Base-by-base conservation (phyloP, 140 eudicot genomes). In the Ambrosia hybrid region DNA sequence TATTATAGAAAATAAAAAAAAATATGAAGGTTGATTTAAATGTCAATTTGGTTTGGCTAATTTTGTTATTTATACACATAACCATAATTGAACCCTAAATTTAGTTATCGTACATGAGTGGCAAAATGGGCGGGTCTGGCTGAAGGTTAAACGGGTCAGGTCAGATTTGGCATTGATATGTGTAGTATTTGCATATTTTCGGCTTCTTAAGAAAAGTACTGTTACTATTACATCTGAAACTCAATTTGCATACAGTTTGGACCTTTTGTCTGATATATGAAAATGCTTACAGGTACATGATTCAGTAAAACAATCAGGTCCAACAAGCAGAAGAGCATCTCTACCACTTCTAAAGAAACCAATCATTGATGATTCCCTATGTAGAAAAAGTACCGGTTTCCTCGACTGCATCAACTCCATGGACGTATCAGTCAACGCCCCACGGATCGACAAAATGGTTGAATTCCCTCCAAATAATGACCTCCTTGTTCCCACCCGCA, bases 351-450 rank as follows among this genome's bases (percentile, higher is more conserved):
- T 77, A 74, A 75, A 57, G 51, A 87, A 82, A 67, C 51, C 77
- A 41, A 45, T 56, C 36, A 55, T 56, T 9, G 81, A 65, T 51
- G 87, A 73, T 14, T 72, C 78, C 21, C 71, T 77, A 5, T 75
- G 58, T 72, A 83, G 80, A 73, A 82, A 85, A 68, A 72, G 74
- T 45, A 74, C 78, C 13, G 68, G 74, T 48, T 59, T 78, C 66
- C 85, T 83, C 16, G 81, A 80, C 12, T 10, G 59, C 67, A 59
- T 80, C 52, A 84, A 84, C 51, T 90, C 99, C 21, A 88, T 96
- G 7, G 92, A 93, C 57, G 89, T 93, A 38, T 93, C 99, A 36
- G 96, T 93, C 75, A 87, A 93, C 64, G 91, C 93, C 71, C 98
- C 99, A 39, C 87, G 91, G 11, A 84, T 93, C 4, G 99, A 93